Evolutionary conservation across 345 rosid genomes (phyloP).

Genomic region (Odontarrhena argentea): DNA sequence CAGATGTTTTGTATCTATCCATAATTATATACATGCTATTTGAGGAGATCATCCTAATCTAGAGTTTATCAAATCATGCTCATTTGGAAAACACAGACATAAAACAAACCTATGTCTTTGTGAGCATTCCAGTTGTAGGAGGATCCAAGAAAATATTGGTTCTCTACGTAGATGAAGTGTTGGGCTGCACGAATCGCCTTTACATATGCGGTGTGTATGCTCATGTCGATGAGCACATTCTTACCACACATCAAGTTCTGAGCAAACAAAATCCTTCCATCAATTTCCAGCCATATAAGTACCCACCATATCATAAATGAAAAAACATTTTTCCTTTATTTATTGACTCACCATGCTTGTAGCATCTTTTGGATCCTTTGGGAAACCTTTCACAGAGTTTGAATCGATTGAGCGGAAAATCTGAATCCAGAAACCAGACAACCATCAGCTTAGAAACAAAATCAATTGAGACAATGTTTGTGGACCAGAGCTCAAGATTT

Average conservation of each 20-base stretch:
- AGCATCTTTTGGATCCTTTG: slow-evolving; percentile 84
- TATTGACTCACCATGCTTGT: slow-evolving; percentile 59
- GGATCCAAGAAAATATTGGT: slow-evolving; percentile 95
- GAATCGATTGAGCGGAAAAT: slow-evolving; percentile 96
- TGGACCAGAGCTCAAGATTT: slow-evolving; percentile 9
- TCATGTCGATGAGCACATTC: slow-evolving; percentile 96
- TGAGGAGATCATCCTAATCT: neutral
- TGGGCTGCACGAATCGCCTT: slow-evolving; percentile 98
- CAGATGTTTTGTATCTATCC: slow-evolving; percentile 1
- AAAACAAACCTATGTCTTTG: slow-evolving; percentile 66
- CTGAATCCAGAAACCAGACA: slow-evolving; percentile 47
- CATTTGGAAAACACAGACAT: slow-evolving; percentile 4
- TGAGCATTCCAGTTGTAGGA: slow-evolving; percentile 82
- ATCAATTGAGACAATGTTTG: neutral
- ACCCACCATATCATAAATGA: neutral
- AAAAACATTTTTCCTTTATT: slow-evolving; percentile 1
- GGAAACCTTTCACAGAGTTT: slow-evolving; percentile 83
- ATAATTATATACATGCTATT: neutral
- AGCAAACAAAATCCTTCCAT: slow-evolving; percentile 39
- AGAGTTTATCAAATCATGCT: neutral
- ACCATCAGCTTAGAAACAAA: slow-evolving; percentile 13
- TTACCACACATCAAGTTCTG: slow-evolving; percentile 91
- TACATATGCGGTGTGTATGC: slow-evolving; percentile 96
- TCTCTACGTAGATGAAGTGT: slow-evolving; percentile 92
- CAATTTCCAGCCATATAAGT: slow-evolving; percentile 25